Base-by-base conservation (phyloP, 169 alveolate species). In the Cryptosporidium ubiquitum region DNA sequence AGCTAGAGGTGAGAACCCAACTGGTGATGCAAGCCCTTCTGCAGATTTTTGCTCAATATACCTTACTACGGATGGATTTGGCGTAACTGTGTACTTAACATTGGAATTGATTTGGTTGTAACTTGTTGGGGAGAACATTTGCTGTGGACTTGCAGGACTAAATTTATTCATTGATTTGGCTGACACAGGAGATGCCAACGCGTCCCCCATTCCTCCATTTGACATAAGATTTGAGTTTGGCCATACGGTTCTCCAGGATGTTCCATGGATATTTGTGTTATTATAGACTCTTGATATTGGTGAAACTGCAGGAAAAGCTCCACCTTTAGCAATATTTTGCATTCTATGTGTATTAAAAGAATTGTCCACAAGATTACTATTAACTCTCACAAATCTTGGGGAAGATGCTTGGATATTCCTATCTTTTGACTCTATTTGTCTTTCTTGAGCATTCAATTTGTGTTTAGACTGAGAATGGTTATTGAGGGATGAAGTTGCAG, bases 21-120 rank as follows among this genome's bases (percentile, higher is more conserved):
- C 42, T 10, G 89, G 89, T 0, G 89, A 79, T 35, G 49, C 61
- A 64, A 64, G 40, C n/a, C 66, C 66, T 42, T 64, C 75, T 2
- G 20, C 68, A 5, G 64, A 40, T n/a, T 14, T 74, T 16, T 79
- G 58, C 12, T 79, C 89, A 26, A 79, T 61, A 26, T 79, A 79
- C 51, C 75, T 58, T 20, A 31, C 75, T 23, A 79, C 75, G 5
- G 89, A 79, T 57, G 89, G 74, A 29, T 79, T 79, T 79, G 89
- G 89, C 6, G 75, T 52, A 40, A 79, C 61, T 60, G 71, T 60
- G 42, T 61, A 79, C n/a, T 64, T 29, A 16, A 14, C 40, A 64
- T 33, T 64, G 10, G 68, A 39, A 42, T 42, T 61, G 2, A 61
- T 20, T 35, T 73, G 57, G 31, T 44, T 37, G 57, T 5, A n/a